Evolutionary conservation across 805 yeast species (phyloP), one percentile per base, ranked within the genome.

Genomic region (Candida rishiriensis): DNA sequence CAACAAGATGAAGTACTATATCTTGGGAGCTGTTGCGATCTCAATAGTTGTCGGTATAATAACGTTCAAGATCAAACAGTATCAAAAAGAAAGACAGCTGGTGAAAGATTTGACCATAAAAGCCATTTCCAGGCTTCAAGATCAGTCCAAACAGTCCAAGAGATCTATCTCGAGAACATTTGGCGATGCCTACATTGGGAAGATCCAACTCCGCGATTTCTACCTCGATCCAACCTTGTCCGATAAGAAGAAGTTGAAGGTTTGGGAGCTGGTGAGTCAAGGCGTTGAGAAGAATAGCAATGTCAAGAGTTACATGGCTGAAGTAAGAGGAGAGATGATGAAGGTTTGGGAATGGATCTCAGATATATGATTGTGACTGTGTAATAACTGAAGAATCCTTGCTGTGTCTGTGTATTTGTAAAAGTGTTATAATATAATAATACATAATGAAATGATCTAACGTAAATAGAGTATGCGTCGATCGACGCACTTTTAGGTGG

Each of bases 311-410:
- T 72, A 78, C 33, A 72, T 83, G 43, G 65, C 78, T 44, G 97
- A 89, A 59, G 73, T 82, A 28, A 85, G 84, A 56, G 97, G 97
- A 14, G 97, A 89, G 52, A 85, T 89, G 48, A 79, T 85, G 74
- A 80, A 81, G 57, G 87, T 87, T 31, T 86, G 95, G 88, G 88
- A 88, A 58, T 89, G 96, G 96, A 73, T 81, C 32, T 79, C 81
- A 12, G 67, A 60, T 44, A 49, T 64, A 8, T 57, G 44, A 49
- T n/a, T 29, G n/a, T 21, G 26, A 21, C 7, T 21, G 26, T 21
- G 26, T 21, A 7, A 21, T 21, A 21, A 21, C 26, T 21, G 26
- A 21, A 21, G 7, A n/a, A n/a, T n/a, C n/a, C n/a, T n/a, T n/a
- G 26, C 26, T 5, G 26, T 21, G 7, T n/a, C 4, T 21, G 26